A percentile compares a stretch with the other conserved stretches of the same genome.
Evolutionary conservation across 2,329 filamentous ascomycete species (phyloP).

Genomic region (Fusarium anthophilum): DNA sequence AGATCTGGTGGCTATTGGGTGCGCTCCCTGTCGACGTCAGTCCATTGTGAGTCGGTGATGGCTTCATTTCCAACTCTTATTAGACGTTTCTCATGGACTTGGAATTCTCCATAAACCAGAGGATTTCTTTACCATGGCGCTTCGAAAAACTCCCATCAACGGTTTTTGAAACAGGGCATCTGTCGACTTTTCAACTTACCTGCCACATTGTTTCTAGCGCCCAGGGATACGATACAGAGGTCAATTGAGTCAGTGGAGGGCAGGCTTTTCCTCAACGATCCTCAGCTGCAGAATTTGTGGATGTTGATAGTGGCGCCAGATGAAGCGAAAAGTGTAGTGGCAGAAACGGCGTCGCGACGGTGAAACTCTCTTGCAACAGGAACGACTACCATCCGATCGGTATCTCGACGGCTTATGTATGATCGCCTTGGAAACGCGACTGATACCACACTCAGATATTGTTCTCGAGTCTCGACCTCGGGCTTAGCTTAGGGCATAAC

Average conservation of each 20-base stretch:
- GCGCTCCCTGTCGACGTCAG: slow-evolving; percentile 25
- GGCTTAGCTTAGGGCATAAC: neutral
- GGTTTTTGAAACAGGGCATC: slow-evolving; percentile 18
- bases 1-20: slow-evolving; percentile 8
- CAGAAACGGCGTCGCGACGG: slow-evolving; percentile 26
- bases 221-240: neutral
- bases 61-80: slow-evolving; percentile 36
- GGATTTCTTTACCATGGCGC: neutral
- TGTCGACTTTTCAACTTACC: neutral
- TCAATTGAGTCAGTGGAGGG: slow-evolving; percentile 4
- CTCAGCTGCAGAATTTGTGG: neutral
- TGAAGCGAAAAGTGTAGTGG: slow-evolving; percentile 15
- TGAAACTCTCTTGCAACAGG: slow-evolving; percentile 41
- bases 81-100: slow-evolving; percentile 32
- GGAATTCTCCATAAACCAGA: neutral
- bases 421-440: slow-evolving; percentile 28
- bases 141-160: neutral
- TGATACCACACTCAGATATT: slow-evolving; percentile 16
- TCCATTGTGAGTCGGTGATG: slow-evolving; percentile 39
- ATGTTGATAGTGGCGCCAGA: slow-evolving; percentile 8
- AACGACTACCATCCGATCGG: slow-evolving; percentile 16
- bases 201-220: neutral
- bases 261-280: neutral
- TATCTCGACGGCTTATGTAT: slow-evolving; percentile 29
- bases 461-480: neutral